Percentiles rank a stretch among this genome's conserved stretches.
Conservation (phyloP, 2,329 filamentous ascomycete species). For the Colletotrichum sp. region DNA sequence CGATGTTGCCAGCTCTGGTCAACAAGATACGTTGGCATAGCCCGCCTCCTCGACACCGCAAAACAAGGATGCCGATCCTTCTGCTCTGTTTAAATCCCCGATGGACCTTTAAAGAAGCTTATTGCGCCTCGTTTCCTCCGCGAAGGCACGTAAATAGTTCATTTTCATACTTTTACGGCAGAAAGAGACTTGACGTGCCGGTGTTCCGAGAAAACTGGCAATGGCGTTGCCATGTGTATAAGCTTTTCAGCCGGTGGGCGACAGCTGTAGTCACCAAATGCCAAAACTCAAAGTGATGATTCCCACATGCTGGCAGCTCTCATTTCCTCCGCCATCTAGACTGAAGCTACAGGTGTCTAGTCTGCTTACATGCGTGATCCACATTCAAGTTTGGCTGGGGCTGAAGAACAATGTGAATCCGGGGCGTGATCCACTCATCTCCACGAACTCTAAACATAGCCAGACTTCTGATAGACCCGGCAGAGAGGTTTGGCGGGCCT, state of each 20-base stretch:
- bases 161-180: not conserved
- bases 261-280: not conserved
- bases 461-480: not conserved
- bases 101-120: not conserved
- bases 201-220: not conserved
- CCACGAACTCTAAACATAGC: not conserved
- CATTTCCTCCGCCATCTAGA: not conserved
- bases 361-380: not conserved
- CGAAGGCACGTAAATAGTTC: not conserved
- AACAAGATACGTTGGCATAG: not conserved
- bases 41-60: not conserved
- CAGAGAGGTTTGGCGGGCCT: not conserved
- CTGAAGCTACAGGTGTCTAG: not conserved
- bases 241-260: not conserved
- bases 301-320: not conserved
- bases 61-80: not conserved
- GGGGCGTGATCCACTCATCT: not conserved
- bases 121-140: not conserved
- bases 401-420: not conserved
- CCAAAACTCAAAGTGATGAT: not conserved
- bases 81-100: not conserved
- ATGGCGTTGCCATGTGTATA: not conserved
- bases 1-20: not conserved
- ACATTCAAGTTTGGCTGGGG: not conserved
- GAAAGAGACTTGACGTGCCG: not conserved